Percentiles rank a stretch among this genome's conserved stretches.
phyloP scores from a whole-genome alignment of 257 asterid genomes.

The Ocimum tenuiflorum region DNA sequence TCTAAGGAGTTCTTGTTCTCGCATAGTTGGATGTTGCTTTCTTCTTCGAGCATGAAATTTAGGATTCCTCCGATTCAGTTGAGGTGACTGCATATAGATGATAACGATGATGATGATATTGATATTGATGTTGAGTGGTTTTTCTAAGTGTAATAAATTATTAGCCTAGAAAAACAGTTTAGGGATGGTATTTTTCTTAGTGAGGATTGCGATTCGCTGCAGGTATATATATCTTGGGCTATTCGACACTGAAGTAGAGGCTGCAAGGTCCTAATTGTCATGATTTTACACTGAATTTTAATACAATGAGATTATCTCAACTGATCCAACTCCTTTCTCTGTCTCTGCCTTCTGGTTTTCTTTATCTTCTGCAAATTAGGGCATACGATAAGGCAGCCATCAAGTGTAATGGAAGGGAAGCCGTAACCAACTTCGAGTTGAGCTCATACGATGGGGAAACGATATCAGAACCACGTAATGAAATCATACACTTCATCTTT shows the following conservation, averaged over 20 bases:
- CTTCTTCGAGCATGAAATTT: no score
- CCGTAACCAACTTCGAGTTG: slow-evolving; percentile 68
- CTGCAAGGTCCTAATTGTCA: slow-evolving; percentile 42
- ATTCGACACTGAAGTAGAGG: slow-evolving; percentile 46
- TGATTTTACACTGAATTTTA: slow-evolving; percentile 23
- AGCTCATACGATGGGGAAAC: slow-evolving; percentile 38
- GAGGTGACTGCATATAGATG: no score
- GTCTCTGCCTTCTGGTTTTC: slow-evolving; percentile 6
- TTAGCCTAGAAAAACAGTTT: slow-evolving; percentile 12
- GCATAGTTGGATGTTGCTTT: no score
- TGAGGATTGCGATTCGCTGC: slow-evolving; percentile 33
- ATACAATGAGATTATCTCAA: slow-evolving; percentile 9
- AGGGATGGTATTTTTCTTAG: slow-evolving; percentile 17
- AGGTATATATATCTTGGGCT: slow-evolving; percentile 49
- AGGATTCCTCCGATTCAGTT: no score
- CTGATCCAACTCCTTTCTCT: slow-evolving; percentile 2
- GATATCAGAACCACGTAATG: slow-evolving; percentile 18
- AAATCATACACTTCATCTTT: slow-evolving; percentile 29
- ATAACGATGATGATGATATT: background rate
- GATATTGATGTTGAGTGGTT: background rate
- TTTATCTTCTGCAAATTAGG: slow-evolving; percentile 44
- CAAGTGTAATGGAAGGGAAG: slow-evolving; percentile 60
- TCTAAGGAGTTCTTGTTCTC: no score
- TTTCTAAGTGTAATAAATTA: slow-evolving; percentile 3
- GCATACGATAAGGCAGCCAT: slow-evolving; percentile 76